These are phyloP conservation scores for Grammothele lineata DNA, from an alignment of 768 basidiomycete species.

Conservation along the genomic window DNA sequence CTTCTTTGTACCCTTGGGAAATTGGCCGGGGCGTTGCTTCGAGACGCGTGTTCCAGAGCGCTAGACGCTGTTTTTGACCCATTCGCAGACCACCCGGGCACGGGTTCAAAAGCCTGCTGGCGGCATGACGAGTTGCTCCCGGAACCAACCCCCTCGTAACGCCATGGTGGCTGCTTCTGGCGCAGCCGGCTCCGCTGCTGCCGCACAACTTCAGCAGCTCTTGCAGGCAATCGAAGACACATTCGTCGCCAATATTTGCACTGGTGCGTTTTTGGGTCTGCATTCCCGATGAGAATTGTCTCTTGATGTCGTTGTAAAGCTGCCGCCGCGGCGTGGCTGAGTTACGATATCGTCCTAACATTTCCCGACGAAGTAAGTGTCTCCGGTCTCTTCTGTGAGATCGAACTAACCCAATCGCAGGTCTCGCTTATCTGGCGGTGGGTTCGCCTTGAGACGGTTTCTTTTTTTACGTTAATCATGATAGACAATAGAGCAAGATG, in stretches of 20 bases:
- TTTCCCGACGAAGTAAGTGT: slow-evolving; percentile 8
- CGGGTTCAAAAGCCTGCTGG: no score
- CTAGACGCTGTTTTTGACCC: no score
- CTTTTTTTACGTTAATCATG: not conserved
- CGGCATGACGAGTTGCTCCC: no score
- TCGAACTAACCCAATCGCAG: not conserved
- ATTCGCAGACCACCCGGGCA: no score
- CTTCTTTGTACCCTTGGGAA: no score
- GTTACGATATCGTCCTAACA: slow-evolving; percentile 5
- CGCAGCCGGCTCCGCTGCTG: no score
- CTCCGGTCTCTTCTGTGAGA: no score
- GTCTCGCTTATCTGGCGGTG: slow-evolving; percentile 8
- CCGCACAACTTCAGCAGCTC: not conserved
- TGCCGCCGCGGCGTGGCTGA: slow-evolving; percentile 6
- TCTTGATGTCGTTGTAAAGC: not conserved
- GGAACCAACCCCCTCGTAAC: no score
- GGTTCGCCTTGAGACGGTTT: not conserved
- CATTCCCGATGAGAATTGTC: not conserved
- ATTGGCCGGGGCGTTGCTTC: no score
- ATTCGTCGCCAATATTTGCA: slow-evolving; percentile 3
- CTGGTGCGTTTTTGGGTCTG: not conserved
- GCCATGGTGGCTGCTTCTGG: no score
- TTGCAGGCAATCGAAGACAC: slow-evolving; percentile 1
- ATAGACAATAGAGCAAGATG: slow-evolving; percentile 2
- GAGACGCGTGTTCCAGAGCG: no score